Base-by-base conservation (phyloP, 345 rosid species). In the Kandelia obovata region DNA sequence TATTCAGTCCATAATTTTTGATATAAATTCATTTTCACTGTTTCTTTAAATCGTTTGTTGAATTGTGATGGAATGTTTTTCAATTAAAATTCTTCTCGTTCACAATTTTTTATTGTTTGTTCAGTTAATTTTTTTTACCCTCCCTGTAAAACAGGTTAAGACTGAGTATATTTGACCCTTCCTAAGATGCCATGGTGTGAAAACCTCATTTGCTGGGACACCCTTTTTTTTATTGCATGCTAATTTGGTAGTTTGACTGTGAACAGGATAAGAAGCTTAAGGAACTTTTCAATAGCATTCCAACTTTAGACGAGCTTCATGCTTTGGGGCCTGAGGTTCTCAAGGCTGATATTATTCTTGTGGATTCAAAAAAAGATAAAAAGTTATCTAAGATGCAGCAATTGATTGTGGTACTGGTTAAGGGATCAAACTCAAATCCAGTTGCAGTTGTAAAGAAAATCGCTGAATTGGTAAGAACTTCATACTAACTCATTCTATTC, bases 301-400 rank as follows among this genome's bases (percentile, higher is more conserved):
- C 99, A 53, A 81, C 97, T 39, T 76, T 89, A 77, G 98, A 90
- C 37, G 96, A 92, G 82, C 91, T 96, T 74, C 88, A 86, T 79
- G 86, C 90, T 67, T 79, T 96, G 70, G 96, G 87, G 53, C 88
- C 56, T 47, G 96, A 89, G 77, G 91, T 95, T 75, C 68, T 74
- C 68, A 88, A 78, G 80, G 92, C 85, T 35, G 97, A 94, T 75
- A 80, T 83, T 43, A 96, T 96, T 78, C 82, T 92, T 70, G 99
- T 96, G 34, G 98, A 96, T 81, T 65, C 80, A 68, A 81, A 80
- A 75, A 96, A 87, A 73, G 99, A 96, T 80, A 90, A 88, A 79
- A 96, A 90, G 80, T 82, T 96, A 70, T 87, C 83, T 31, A 89
- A 88, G 96, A 84, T 90, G 70, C 92, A 92, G 82, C 98, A 87